These are phyloP conservation scores for Magnaporthiopsis incrustans DNA, from an alignment of 2,329 filamentous ascomycete genomes.

Conservation along the genomic window DNA sequence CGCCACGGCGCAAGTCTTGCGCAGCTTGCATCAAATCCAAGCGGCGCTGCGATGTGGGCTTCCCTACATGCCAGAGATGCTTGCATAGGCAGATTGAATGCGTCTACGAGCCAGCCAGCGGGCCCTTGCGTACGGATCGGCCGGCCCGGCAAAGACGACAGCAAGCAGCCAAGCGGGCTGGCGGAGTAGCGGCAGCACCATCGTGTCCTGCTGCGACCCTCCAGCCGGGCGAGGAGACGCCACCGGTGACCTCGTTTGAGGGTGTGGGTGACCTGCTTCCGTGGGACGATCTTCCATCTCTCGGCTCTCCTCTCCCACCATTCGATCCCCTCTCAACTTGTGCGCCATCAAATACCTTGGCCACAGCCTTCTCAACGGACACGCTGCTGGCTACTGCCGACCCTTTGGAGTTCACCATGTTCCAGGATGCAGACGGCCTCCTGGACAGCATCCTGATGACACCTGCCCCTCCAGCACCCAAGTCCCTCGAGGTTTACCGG, in stretches of 20 bases:
- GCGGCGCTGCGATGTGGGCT: conserved; percentile 44
- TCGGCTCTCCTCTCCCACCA: not conserved
- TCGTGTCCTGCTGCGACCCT: too few species aligned
- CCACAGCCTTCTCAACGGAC: not conserved
- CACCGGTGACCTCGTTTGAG: not conserved
- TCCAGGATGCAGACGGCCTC: not conserved
- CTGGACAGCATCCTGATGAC: not conserved
- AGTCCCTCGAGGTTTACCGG: not conserved
- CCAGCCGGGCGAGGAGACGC: too few species aligned
- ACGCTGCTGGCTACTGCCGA: not conserved
- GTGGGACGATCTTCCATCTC: not conserved
- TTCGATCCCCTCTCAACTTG: not conserved
- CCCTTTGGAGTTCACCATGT: not conserved
- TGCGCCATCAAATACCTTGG: not conserved
- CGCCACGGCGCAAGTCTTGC: conserved; percentile 47
- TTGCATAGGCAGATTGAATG: conserved; percentile 37
- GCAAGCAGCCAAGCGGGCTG: not conserved
- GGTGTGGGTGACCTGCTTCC: not conserved
- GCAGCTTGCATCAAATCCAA: conserved; percentile 48
- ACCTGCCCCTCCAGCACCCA: not conserved
- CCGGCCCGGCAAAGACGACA: not conserved
- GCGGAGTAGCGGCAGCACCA: not conserved
- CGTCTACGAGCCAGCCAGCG: conserved; percentile 25
- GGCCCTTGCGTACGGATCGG: not conserved
- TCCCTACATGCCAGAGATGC: conserved; percentile 46